A percentile compares a stretch with the other conserved stretches of the same genome.
These are phyloP conservation scores for Phaseolus coccineus DNA, from an alignment of 331 rosid species.

Conservation along the genomic window DNA sequence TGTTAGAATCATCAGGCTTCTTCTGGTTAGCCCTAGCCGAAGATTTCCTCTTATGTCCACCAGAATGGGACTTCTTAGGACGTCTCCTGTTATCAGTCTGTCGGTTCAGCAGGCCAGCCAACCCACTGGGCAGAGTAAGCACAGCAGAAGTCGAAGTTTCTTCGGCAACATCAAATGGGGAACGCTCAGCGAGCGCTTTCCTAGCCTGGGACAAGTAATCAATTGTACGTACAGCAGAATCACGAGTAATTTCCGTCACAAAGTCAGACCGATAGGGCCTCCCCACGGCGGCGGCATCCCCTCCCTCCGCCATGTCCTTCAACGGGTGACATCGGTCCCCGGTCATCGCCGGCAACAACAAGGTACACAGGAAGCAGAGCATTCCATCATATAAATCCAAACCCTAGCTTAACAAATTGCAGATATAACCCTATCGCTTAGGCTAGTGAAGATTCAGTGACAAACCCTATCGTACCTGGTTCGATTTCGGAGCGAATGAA, in stretches of 20 bases:
- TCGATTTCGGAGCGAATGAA: slow-evolving; percentile 35
- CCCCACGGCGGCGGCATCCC: slow-evolving; percentile 59
- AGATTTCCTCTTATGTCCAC: slow-evolving; percentile 63
- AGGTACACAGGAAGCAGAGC: slow-evolving; percentile 47
- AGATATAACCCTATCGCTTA: neutral
- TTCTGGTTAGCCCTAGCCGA: slow-evolving; percentile 66
- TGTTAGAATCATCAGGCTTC: slow-evolving; percentile 57
- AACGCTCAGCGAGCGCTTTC: slow-evolving; percentile 77
- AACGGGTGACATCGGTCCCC: slow-evolving; percentile 77
- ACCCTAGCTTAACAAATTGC: slow-evolving; percentile 44
- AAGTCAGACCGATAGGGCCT: slow-evolving; percentile 48
- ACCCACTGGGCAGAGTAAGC: slow-evolving; percentile 73
- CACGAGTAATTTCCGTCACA: slow-evolving; percentile 53
- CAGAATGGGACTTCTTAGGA: slow-evolving; percentile 77
- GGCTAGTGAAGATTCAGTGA: neutral
- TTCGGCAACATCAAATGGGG: slow-evolving; percentile 73
- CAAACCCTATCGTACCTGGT: slow-evolving; percentile 44
- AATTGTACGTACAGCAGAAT: slow-evolving; percentile 41
- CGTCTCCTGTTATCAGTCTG: slow-evolving; percentile 72
- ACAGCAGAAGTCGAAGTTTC: slow-evolving; percentile 63
- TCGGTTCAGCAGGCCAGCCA: slow-evolving; percentile 71
- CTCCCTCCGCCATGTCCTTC: slow-evolving; percentile 63
- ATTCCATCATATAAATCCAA: slow-evolving; percentile 70
- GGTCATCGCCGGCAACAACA: slow-evolving; percentile 79
- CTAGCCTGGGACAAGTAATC: slow-evolving; percentile 81